phyloP scores from a whole-genome alignment of 208 protist species.

The Trypanosoma melophagium region DNA sequence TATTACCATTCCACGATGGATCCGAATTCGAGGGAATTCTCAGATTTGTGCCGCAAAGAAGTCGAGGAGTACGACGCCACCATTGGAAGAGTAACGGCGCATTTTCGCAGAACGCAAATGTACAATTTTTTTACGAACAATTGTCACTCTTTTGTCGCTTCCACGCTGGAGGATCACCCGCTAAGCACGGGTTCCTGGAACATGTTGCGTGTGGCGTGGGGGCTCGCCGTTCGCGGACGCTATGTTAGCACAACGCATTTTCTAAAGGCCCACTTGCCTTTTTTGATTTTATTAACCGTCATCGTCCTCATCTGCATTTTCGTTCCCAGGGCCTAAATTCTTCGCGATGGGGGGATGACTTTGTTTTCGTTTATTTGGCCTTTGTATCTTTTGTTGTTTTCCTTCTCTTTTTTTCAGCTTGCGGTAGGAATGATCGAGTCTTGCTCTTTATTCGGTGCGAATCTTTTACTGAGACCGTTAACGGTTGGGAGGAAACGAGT shows the following conservation, averaged over 20 bases:
- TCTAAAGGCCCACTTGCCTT: slow-evolving; percentile 44
- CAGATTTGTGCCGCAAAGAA: slow-evolving; percentile 33
- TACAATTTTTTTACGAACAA: slow-evolving; percentile 92
- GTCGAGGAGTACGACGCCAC: slow-evolving; percentile 61
- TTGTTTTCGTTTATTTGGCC: too few relatives aligned
- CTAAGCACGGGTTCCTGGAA: slow-evolving; percentile 30
- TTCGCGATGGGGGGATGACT: not conserved
- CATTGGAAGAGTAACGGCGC: slow-evolving; percentile 33
- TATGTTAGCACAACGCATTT: slow-evolving; percentile 38
- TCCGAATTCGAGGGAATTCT: slow-evolving; percentile 4
- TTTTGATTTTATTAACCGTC: slow-evolving; percentile 28
- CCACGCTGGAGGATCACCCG: slow-evolving; percentile 41
- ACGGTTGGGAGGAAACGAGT: too few relatives aligned
- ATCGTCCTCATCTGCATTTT: slow-evolving; percentile 12
- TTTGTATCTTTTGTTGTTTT: too few relatives aligned
- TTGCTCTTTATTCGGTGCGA: too few relatives aligned
- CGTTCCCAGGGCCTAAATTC: not conserved
- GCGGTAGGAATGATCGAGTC: too few relatives aligned
- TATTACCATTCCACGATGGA: slow-evolving; percentile 38
- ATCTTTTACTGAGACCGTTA: too few relatives aligned
- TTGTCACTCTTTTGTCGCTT: slow-evolving; percentile 82
- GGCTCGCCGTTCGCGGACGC: slow-evolving; percentile 48
- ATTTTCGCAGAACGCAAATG: slow-evolving; percentile 63
- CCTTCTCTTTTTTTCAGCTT: too few relatives aligned
- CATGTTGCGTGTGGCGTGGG: slow-evolving; percentile 47